These are phyloP conservation scores for Oryza nivara DNA, from an alignment of 176 grass and related monocot genomes.

Conservation along the genomic window DNA sequence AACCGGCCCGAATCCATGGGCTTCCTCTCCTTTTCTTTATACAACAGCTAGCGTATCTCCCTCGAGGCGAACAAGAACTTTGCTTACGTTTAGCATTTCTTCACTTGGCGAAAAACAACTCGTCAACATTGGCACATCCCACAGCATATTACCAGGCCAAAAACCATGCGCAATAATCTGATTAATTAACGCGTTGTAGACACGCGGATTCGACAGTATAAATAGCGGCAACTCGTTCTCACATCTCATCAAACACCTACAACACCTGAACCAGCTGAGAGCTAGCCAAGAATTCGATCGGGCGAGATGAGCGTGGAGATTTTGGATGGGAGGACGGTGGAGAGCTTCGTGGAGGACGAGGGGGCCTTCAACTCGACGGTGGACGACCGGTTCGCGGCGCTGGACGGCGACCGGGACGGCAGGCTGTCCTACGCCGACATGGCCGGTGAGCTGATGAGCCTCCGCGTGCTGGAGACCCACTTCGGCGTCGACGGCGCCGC, in stretches of 20 bases:
- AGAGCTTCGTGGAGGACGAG: slow-evolving; percentile 74
- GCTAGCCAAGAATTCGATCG: too few species aligned
- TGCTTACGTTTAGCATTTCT: slow-evolving; percentile 24
- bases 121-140: slow-evolving; percentile 9
- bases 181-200: background rate
- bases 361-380: slow-evolving; percentile 57
- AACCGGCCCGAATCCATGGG: slow-evolving; percentile 1
- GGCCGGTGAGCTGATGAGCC: slow-evolving; percentile 59
- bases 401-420: slow-evolving; percentile 66
- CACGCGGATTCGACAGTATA: slow-evolving; percentile 13
- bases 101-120: background rate
- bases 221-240: slow-evolving; percentile 16
- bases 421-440: slow-evolving; percentile 72
- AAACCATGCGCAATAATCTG: background rate
- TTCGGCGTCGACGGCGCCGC: slow-evolving; percentile 56
- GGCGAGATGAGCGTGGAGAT: slow-evolving; percentile 78
- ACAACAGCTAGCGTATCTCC: background rate
- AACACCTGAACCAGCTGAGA: too few species aligned
- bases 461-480: slow-evolving; percentile 61
- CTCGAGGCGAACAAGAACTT: slow-evolving; percentile 41
- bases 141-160: slow-evolving; percentile 19
- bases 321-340: slow-evolving; percentile 61
- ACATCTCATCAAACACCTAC: background rate
- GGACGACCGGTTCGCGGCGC: slow-evolving; percentile 53
- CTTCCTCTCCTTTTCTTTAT: slow-evolving; percentile 21